A percentile compares a stretch with the other conserved stretches of the same genome.
phyloP scores from a whole-genome alignment of 1,284 basidiomycete species.

The Trichosporon inkin region DNA sequence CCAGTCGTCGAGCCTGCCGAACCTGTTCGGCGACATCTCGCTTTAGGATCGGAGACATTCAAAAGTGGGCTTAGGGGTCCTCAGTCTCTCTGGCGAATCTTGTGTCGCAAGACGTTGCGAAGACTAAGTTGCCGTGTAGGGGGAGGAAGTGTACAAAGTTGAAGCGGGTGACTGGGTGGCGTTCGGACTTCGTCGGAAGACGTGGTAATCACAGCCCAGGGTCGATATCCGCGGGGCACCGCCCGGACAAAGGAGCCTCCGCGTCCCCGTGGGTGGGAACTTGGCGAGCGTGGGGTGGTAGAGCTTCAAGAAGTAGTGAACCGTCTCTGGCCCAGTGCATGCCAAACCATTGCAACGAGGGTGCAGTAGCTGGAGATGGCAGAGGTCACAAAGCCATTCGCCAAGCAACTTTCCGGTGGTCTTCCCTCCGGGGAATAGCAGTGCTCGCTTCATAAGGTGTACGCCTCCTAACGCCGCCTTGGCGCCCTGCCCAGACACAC shows the following conservation, averaged over 20 bases:
- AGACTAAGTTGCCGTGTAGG: background rate
- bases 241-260: background rate
- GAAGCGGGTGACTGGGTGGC: background rate
- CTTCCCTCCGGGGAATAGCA: too few species aligned
- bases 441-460: too few species aligned
- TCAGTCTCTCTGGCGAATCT: background rate
- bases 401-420: too few species aligned
- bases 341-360: too few species aligned
- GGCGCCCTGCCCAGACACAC: background rate
- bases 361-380: too few species aligned
- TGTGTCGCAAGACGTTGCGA: background rate
- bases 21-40: constrained; percentile 44
- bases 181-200: constrained; percentile 5
- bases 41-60: constrained; percentile 48
- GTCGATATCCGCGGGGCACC: background rate
- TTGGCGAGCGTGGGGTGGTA: background rate
- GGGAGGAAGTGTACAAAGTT: background rate
- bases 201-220: constrained; percentile 2
- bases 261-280: background rate
- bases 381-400: too few species aligned
- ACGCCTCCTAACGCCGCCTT: background rate
- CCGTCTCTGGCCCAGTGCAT: too few species aligned
- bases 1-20: constrained; percentile 43
- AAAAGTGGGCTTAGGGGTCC: background rate
- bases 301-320: background rate